phyloP scores from a whole-genome alignment of 352 stramenopile species.

The Phytophthora citrophthora region DNA sequence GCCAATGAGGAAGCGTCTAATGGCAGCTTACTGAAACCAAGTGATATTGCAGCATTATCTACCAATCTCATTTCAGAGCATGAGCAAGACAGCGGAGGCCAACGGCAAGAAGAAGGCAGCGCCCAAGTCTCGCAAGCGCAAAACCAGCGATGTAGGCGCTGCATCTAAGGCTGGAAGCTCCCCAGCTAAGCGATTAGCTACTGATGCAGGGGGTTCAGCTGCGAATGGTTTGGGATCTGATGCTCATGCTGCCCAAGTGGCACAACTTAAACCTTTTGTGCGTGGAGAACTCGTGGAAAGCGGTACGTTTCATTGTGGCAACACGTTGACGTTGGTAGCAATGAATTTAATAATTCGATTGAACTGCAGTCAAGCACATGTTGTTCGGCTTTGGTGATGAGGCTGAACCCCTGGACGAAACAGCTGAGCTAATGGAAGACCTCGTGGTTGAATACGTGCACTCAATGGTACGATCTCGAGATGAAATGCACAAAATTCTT shows the following conservation, averaged over 20 bases:
- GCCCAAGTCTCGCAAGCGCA: constrained; percentile 77
- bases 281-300: constrained; percentile 82
- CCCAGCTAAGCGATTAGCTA: constrained; percentile 39
- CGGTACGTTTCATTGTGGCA: constrained; percentile 54
- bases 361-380: constrained; percentile 86
- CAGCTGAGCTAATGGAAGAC: constrained; percentile 85
- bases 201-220: constrained; percentile 10
- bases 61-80: constrained; percentile 1
- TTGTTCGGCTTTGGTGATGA: constrained; percentile 90
- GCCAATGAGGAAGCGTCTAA: background rate
- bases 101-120: constrained; percentile 74
- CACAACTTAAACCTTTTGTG: constrained; percentile 76
- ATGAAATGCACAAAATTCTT: no score
- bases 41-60: background rate
- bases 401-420: constrained; percentile 71
- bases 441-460: constrained; percentile 85
- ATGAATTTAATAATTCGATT: constrained; percentile 6
- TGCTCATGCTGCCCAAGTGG: constrained; percentile 13
- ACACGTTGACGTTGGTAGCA: background rate
- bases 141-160: constrained; percentile 61
- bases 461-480: constrained; percentile 62
- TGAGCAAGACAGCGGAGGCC: constrained; percentile 42
- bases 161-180: constrained; percentile 40
- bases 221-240: constrained; percentile 14
- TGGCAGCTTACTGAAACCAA: background rate